Evolutionary conservation across 106 monocot species (phyloP).

Genomic region (Xerophyta viscosa): DNA sequence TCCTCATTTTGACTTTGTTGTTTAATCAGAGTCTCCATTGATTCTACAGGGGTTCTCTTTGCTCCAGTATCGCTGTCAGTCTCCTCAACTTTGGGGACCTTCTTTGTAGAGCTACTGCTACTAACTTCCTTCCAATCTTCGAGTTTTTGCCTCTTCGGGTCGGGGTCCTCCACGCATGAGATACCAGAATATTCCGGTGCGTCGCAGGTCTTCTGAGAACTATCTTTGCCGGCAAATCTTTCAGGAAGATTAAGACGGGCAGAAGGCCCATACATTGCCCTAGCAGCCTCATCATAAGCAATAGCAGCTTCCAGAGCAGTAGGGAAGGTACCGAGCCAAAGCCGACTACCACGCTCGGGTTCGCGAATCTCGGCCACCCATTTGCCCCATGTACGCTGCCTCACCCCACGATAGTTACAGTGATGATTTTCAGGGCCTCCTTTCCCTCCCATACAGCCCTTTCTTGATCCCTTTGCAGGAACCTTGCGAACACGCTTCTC

Average conservation of each 20-base stretch:
- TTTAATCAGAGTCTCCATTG: not conserved
- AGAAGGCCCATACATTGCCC: slow-evolving; percentile 51
- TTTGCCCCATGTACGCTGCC: slow-evolving; percentile 88
- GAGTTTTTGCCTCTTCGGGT: not conserved
- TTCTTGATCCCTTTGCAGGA: slow-evolving; percentile 78
- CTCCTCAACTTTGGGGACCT: slow-evolving; percentile 7
- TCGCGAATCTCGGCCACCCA: slow-evolving; percentile 94
- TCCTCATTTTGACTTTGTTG: not conserved
- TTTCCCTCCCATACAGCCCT: slow-evolving; percentile 79
- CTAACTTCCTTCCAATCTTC: not conserved
- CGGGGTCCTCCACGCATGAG: slow-evolving; percentile 1
- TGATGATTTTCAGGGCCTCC: slow-evolving; percentile 74
- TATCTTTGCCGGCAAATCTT: not conserved
- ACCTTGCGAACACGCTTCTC: slow-evolving; percentile 14
- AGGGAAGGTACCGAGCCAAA: slow-evolving; percentile 80
- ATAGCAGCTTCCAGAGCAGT: slow-evolving; percentile 55
- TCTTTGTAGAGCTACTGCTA: not conserved
- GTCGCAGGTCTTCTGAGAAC: not conserved
- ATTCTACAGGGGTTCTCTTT: not conserved
- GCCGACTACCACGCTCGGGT: slow-evolving; percentile 52
- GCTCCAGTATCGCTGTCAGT: not conserved
- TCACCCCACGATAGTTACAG: slow-evolving; percentile 65
- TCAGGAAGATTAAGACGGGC: slow-evolving; percentile 61
- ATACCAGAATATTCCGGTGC: slow-evolving; percentile 5
- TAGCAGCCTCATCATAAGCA: slow-evolving; percentile 79